phyloP scores from a whole-genome alignment of 306 rosid genomes.

The Rosa rugosa region DNA sequence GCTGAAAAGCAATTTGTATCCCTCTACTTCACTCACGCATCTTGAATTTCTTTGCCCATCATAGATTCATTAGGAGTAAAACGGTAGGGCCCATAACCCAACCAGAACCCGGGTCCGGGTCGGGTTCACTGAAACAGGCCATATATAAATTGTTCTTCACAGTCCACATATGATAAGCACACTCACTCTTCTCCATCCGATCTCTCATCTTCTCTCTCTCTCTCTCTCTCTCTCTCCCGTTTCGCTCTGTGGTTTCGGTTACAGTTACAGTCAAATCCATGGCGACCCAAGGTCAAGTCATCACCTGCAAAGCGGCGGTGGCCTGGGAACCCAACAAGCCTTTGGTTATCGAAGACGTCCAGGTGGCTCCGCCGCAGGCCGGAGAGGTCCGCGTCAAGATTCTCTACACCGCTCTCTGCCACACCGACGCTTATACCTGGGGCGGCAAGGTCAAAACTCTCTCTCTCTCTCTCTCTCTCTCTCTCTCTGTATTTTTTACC shows the following conservation, averaged over 20 bases:
- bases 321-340: conserved; percentile 98
- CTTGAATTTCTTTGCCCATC: too few species aligned
- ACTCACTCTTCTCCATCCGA: conserved; percentile 11
- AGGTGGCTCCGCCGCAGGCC: conserved; percentile 87
- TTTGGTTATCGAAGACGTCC: conserved; percentile 72
- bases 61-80: not conserved
- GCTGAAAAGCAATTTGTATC: too few species aligned
- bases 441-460: conserved; percentile 68
- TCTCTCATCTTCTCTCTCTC: not conserved
- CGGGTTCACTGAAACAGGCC: not conserved
- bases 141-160: too few species aligned
- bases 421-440: conserved; percentile 95
- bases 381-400: conserved; percentile 87
- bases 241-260: conserved; percentile 9
- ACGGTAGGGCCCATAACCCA: not conserved
- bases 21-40: too few species aligned
- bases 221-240: not conserved
- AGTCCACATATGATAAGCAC: too few species aligned
- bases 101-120: not conserved
- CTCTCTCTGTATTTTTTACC: conserved; percentile 3
- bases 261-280: conserved; percentile 29
- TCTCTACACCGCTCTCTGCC: conserved; percentile 85
- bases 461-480: not conserved
- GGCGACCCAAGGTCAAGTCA: conserved; percentile 89
- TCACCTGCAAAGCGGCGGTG: conserved; percentile 99